Base-by-base conservation (phyloP, 345 rosid species). In the Citrus unshiu region DNA sequence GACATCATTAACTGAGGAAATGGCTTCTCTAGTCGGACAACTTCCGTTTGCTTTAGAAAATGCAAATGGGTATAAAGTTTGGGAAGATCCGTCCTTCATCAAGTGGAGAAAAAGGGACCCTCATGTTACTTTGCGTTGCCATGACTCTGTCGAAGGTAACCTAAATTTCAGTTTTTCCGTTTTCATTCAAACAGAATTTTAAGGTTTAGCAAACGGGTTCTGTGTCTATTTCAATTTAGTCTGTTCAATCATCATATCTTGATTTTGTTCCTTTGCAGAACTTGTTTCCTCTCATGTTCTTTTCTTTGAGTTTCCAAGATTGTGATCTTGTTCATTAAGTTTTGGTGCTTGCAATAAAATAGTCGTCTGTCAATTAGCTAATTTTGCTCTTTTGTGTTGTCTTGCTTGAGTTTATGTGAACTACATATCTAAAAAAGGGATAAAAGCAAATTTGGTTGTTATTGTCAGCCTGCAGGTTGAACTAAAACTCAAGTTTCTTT, bases 51-150 rank as follows among this genome's bases (percentile, higher is more conserved):
- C 97, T 1, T 80, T 81, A 8, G 96, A 89, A 74, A 88, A 82
- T 81, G 93, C 93, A 73, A 89, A 83, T 81, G 95, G 96, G 27
- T 82, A 81, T 77, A 84, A 78, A 72, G 87, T 77, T 8, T 94
- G 99, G 98, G 97, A 96, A 81, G 98, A 96, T 84, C 95, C 80
- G 64, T 81, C 91, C 65, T 88, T 94, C 80, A 81, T 94, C 83
- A 94, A 93, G 78, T 93, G 97, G 97, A 91, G 88, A 65, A 96
- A 91, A 86, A 84, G 95, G 83, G 99, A 96, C 59, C 75, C 95
- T 86, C 99, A 96, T 75, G 99, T 96, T 78, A 87, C 91, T 70
- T 83, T 93, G 73, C 97, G 79, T 74, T 94, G 94, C 85, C 99
- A 96, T 81, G 99, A 94, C 29, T 96, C 98, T 74, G 58, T 93